A percentile compares a stretch with the other conserved stretches of the same genome.
Evolutionary conservation across 495 filamentous ascomycete species (phyloP).

Genomic region (Xylaria bambusicola): DNA sequence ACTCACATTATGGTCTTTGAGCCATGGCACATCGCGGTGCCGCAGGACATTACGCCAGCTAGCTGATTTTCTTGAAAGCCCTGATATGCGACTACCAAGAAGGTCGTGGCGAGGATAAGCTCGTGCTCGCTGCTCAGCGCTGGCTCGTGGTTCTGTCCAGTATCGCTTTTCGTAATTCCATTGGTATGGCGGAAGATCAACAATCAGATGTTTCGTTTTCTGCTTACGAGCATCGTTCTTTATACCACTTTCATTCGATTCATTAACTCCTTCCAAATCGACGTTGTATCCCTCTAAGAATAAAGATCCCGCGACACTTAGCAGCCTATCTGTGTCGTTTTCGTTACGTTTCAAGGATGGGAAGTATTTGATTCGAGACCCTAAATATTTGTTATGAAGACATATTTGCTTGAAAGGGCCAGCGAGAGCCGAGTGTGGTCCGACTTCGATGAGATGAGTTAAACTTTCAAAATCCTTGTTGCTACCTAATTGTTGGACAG

Average conservation of each 20-base stretch:
- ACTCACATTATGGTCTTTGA: slow-evolving; percentile 46
- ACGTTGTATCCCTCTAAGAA: slow-evolving; percentile 27
- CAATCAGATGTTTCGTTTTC: slow-evolving; percentile 18
- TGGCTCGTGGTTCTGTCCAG: slow-evolving; percentile 45
- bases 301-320: slow-evolving; percentile 42
- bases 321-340: slow-evolving; percentile 35
- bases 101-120: slow-evolving; percentile 44
- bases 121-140: slow-evolving; percentile 18
- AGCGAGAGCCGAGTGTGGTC: slow-evolving; percentile 56
- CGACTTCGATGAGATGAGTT: slow-evolving; percentile 48
- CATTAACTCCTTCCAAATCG: slow-evolving; percentile 19
- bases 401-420: slow-evolving; percentile 49
- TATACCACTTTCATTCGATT: slow-evolving; percentile 2
- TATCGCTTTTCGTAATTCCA: slow-evolving; percentile 47
- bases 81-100: slow-evolving; percentile 38
- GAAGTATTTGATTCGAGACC: slow-evolving; percentile 36
- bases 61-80: slow-evolving; percentile 31
- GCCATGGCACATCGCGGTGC: slow-evolving; percentile 41
- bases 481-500: slow-evolving; percentile 27
- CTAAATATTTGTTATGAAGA: slow-evolving; percentile 10
- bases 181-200: slow-evolving; percentile 36
- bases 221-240: slow-evolving; percentile 18
- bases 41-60: slow-evolving; percentile 47
- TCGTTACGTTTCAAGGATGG: slow-evolving; percentile 37
- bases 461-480: slow-evolving; percentile 14